Conservation (phyloP, 177 flowering plant species). For the Vitis hybrid region DNA sequence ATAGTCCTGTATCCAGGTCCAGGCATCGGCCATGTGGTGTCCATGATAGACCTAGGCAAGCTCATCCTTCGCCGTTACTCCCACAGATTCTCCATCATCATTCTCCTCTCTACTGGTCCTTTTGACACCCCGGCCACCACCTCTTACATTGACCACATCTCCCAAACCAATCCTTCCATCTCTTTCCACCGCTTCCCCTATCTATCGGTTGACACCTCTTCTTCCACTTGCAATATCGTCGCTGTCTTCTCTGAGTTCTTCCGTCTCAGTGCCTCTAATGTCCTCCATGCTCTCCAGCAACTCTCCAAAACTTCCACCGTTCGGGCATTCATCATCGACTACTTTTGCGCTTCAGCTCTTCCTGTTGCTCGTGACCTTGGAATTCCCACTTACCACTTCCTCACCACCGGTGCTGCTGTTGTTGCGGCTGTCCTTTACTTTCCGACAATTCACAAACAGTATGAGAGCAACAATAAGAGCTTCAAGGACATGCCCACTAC, state of each 20-base stretch:
- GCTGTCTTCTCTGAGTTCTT: conserved; percentile 6
- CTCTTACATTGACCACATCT: too few species aligned
- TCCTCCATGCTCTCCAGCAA: neutral
- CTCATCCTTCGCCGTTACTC: too few species aligned
- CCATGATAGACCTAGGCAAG: too few species aligned
- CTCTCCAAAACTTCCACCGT: conserved; percentile 6
- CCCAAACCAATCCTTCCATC: too few species aligned
- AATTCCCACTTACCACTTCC: conserved; percentile 5
- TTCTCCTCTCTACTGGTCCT: too few species aligned
- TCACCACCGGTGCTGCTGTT: neutral
- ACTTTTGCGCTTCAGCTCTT: conserved; percentile 2
- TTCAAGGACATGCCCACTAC: neutral
- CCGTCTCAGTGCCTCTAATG: neutral
- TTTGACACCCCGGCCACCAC: too few species aligned
- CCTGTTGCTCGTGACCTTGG: neutral
- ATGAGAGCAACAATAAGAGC: too few species aligned
- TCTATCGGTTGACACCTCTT: neutral
- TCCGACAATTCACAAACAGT: too few species aligned
- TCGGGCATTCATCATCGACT: conserved; percentile 8
- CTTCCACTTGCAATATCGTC: neutral
- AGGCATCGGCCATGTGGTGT: too few species aligned
- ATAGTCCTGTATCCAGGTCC: too few species aligned
- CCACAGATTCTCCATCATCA: too few species aligned
- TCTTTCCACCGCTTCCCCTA: too few species aligned
- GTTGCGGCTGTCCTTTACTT: neutral